Percentiles rank a stretch among this genome's conserved stretches.
These are phyloP conservation scores for Coemansia sp. DNA, from an alignment of 192 early-diverging fungal species.

Conservation along the genomic window DNA sequence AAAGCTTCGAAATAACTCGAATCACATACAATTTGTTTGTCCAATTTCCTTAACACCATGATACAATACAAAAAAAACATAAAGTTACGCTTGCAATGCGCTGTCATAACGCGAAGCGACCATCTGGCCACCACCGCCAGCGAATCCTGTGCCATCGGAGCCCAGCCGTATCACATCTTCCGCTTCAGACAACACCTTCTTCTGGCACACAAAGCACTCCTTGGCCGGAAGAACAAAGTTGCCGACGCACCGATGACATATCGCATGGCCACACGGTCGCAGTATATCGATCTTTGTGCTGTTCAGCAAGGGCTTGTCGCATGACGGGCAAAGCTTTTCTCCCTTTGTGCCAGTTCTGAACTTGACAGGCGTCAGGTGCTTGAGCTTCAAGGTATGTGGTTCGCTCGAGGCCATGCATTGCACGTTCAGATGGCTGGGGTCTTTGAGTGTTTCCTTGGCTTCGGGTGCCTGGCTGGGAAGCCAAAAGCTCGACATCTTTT, in stretches of 20 bases:
- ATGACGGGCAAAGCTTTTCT: conserved; percentile 49
- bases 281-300: conserved; percentile 46
- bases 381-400: conserved; percentile 28
- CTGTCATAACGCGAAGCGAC: conserved; percentile 42
- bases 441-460: conserved; percentile 5
- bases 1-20: not conserved
- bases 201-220: conserved; percentile 51
- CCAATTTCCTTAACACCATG: not conserved
- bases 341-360: conserved; percentile 16
- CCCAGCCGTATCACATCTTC: conserved; percentile 23
- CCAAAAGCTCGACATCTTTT: conserved; percentile 40
- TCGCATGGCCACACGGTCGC: conserved; percentile 37
- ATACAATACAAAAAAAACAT: conserved; percentile 6
- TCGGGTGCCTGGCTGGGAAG: conserved; percentile 38
- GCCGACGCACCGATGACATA: conserved; percentile 45
- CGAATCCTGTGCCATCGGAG: conserved; percentile 48
- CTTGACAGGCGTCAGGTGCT: conserved; percentile 25
- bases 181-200: not conserved
- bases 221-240: conserved; percentile 34
- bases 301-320: conserved; percentile 43
- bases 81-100: conserved; percentile 38
- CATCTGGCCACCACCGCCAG: conserved; percentile 48
- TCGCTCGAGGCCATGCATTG: conserved; percentile 31
- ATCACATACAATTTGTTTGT: not conserved
- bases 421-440: conserved; percentile 14